Evolutionary conservation across 2,329 filamentous ascomycete species (phyloP), one percentile per base, ranked within the genome.

Genomic region (Samsoniella hepiali): DNA sequence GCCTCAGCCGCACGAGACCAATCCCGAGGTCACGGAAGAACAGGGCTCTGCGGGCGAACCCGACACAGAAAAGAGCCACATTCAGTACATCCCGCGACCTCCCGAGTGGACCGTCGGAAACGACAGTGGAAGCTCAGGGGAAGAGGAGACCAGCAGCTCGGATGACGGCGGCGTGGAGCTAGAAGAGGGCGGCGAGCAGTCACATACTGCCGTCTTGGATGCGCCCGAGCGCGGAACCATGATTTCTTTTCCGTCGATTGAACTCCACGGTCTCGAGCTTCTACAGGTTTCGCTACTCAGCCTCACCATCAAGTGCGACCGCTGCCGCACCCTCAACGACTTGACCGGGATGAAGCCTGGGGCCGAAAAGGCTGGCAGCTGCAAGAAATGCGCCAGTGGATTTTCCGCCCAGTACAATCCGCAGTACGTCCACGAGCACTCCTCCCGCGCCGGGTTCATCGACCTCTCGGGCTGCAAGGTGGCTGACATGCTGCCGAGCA

Each of bases 211-310:
- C 22, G 61, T 10, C 9, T 66, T 29, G 59, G 73, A 75, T 55
- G 70, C 69, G n/a, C 66, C 79, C 2, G 90, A 92, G 70, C 81
- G 82, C 60, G 91, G 91, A 31, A 89, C 91, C n/a, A 85, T 90
- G 61, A 80, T 96, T 8, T 91, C 88, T 0, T 92, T 95, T 69
- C 91, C 92, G 0, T 87, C 84, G 32, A 78, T 95, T 64, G 90
- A 94, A 69, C 82, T 96, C 2, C 84, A 91, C 71, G 85, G 88
- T 44, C 88, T 95, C 65, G 91, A 95, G 70, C 76, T 95, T 2
- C 79, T 96, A 9, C 87, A 93, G 68, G 75, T 94, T 1, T 79
- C 82, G 0, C 80, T 84, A 31, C 77, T 95, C 38, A 87, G 84
- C 64, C 79, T 95, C 66, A 89, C 84, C 3, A 80, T 92, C 66